A percentile compares a stretch with the other conserved stretches of the same genome.
phyloP scores from a whole-genome alignment of 2,329 filamentous ascomycete genomes.

The Fusarium sarcochroum region DNA sequence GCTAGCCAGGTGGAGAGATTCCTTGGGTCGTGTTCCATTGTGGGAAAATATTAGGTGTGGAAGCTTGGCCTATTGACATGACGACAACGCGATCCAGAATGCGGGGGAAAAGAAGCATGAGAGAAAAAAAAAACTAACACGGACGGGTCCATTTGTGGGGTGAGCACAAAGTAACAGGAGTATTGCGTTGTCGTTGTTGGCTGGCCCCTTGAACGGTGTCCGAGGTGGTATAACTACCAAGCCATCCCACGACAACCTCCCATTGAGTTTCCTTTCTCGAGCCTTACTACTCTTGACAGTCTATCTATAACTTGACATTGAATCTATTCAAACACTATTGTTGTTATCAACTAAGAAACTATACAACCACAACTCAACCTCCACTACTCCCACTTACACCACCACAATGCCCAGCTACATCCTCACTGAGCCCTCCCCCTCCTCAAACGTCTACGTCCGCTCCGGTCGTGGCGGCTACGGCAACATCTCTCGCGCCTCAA shows the following conservation, averaged over 20 bases:
- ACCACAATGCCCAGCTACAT: conserved; percentile 52
- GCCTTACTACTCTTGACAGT: conserved; percentile 11
- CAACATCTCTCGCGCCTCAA: conserved; percentile 67
- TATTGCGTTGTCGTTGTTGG: conserved; percentile 39
- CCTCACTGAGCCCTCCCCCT: conserved; percentile 53
- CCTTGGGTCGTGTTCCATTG: neutral
- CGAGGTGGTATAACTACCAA: conserved; percentile 45
- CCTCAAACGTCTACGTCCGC: conserved; percentile 58
- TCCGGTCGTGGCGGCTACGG: conserved; percentile 69
- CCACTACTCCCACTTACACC: conserved; percentile 22
- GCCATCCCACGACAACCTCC: conserved; percentile 36
- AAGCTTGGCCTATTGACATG: conserved; percentile 30
- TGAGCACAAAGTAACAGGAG: conserved; percentile 33
- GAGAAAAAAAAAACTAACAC: conserved; percentile 6
- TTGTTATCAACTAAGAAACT: conserved; percentile 1
- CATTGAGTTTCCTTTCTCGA: conserved; percentile 9
- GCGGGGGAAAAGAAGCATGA: conserved; percentile 37
- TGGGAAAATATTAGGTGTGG: neutral
- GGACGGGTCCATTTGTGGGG: conserved; percentile 45
- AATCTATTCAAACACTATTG: conserved; percentile 3
- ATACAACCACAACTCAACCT: conserved; percentile 15
- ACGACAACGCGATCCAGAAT: conserved; percentile 38
- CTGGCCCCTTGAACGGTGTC: conserved; percentile 13
- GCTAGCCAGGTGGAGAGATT: neutral
- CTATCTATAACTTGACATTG: neutral